Percentiles rank a stretch among this genome's conserved stretches.
These are phyloP conservation scores for Chrysophaeum taylorii DNA, from an alignment of 352 stramenopile genomes.

Conservation along the genomic window DNA sequence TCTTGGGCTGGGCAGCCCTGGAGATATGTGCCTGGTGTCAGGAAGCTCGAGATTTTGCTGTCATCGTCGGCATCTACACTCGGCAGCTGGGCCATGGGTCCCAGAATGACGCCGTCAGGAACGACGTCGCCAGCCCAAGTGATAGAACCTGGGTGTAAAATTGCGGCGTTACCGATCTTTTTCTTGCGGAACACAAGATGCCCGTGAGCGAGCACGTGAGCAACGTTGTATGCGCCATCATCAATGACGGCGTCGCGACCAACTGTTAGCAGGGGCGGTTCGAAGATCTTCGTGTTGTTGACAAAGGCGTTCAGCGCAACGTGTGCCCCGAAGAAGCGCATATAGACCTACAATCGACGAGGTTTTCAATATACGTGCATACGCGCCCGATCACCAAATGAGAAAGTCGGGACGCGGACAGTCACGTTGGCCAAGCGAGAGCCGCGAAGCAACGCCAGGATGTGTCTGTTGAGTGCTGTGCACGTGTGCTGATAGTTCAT, in stretches of 20 bases:
- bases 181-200: background rate
- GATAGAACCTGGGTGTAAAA: background rate
- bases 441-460: background rate
- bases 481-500: too few species aligned
- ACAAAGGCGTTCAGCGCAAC: background rate
- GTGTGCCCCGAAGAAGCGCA: background rate
- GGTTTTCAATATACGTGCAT: too few species aligned
- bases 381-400: too few species aligned
- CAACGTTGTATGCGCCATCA: background rate
- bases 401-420: too few species aligned
- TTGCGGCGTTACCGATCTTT: background rate
- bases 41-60: too few species aligned
- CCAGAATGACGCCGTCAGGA: background rate
- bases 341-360: too few species aligned
- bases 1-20: too few species aligned
- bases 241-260: background rate
- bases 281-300: background rate
- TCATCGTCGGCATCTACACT: too few species aligned
- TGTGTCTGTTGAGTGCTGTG: too few species aligned
- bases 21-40: too few species aligned
- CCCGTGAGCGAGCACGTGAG: background rate
- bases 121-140: background rate
- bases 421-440: background rate
- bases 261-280: background rate
- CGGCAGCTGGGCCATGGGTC: background rate